phyloP scores from a whole-genome alignment of 257 asterid genomes.

The Salvia splendens region DNA sequence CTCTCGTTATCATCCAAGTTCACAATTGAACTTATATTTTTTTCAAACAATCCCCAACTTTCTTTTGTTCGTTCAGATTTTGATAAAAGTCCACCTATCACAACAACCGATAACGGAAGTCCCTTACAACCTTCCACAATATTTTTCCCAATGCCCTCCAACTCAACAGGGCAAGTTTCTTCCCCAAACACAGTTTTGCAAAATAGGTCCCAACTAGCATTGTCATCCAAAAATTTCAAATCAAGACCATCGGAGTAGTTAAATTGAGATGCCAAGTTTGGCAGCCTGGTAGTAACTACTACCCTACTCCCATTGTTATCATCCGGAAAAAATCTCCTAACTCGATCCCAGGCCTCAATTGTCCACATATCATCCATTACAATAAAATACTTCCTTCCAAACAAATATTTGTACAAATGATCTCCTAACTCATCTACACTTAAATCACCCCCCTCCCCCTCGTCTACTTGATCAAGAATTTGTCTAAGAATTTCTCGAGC shows the following conservation, averaged over 20 bases:
- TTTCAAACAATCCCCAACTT: not conserved
- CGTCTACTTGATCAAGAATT: not conserved
- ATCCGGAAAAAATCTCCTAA: not conserved
- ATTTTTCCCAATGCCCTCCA: not conserved
- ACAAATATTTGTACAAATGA: too few species aligned
- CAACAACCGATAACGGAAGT: slow-evolving; percentile 25
- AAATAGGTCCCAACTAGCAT: not conserved
- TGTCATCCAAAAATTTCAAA: not conserved
- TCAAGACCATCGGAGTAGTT: not conserved
- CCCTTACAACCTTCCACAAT: slow-evolving; percentile 5
- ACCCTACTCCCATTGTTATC: not conserved
- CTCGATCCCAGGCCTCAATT: not conserved
- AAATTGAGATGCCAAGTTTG: not conserved
- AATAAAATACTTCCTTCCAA: too few species aligned
- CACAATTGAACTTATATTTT: not conserved
- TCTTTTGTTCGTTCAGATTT: not conserved
- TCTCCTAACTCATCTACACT: too few species aligned
- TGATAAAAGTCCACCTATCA: slow-evolving; percentile 12
- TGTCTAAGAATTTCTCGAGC: not conserved
- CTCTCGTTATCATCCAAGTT: not conserved
- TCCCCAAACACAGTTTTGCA: not conserved
- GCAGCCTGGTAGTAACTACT: slow-evolving; percentile 6
- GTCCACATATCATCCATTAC: not conserved
- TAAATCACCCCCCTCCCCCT: too few species aligned
- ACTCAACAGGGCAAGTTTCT: slow-evolving; percentile 6